Conservation (phyloP, 345 rosid species). For the Eucalyptus polybractea region DNA sequence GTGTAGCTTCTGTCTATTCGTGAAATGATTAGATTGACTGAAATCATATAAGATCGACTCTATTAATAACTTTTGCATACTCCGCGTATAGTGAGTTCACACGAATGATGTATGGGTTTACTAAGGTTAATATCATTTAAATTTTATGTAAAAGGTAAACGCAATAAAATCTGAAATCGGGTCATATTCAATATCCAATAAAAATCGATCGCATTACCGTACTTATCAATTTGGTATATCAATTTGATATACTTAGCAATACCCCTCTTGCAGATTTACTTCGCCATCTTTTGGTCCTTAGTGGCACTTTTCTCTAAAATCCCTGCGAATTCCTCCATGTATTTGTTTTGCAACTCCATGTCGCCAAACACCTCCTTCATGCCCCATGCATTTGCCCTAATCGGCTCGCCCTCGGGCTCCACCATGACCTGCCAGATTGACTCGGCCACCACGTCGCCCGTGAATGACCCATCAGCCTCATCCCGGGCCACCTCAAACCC, state of each 20-base stretch:
- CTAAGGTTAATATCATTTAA: neutral
- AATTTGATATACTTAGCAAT: neutral
- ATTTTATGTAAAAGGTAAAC: neutral
- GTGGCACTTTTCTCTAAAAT: neutral
- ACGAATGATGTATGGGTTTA: fast-evolving
- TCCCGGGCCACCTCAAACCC: constrained; percentile 1
- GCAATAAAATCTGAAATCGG: fast-evolving
- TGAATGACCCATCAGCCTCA: neutral
- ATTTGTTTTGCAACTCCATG: neutral
- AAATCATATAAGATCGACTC: fast-evolving
- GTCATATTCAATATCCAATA: neutral
- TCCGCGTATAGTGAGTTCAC: fast-evolving
- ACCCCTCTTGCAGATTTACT: neutral
- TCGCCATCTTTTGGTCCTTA: neutral
- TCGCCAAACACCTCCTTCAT: neutral
- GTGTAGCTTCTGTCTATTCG: neutral
- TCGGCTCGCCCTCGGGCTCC: neutral
- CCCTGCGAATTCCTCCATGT: neutral
- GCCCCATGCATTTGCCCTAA: neutral
- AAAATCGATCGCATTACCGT: neutral
- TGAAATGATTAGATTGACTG: neutral
- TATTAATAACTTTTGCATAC: too few species aligned
- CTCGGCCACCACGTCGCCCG: neutral
- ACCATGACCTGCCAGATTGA: neutral
- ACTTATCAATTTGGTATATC: neutral